A percentile compares a stretch with the other conserved stretches of the same genome.
Evolutionary conservation across 495 filamentous ascomycete genomes (phyloP).

Genomic region (Trichoderma parareesei): DNA sequence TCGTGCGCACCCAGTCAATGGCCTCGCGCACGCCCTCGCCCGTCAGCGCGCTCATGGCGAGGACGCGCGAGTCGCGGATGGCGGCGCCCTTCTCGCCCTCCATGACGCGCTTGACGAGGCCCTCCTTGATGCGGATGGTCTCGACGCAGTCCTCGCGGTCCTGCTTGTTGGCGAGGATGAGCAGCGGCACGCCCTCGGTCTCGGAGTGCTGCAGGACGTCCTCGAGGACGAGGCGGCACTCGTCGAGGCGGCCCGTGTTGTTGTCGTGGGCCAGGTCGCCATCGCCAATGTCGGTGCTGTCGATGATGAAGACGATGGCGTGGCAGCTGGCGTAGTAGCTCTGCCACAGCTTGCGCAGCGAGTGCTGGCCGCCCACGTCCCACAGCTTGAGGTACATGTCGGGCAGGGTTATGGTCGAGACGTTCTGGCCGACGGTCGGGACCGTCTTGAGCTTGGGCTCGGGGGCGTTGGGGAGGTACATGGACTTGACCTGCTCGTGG

Average conservation of each 20-base stretch:
- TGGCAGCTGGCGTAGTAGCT: slow-evolving; percentile 90
- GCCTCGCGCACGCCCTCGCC: slow-evolving; percentile 90
- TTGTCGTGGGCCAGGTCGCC: slow-evolving; percentile 53
- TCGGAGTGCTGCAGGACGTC: slow-evolving; percentile 76
- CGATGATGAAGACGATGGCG: slow-evolving; percentile 95
- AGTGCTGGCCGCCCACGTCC: slow-evolving; percentile 93
- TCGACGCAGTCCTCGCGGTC: slow-evolving; percentile 96
- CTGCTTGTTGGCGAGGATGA: slow-evolving; percentile 95
- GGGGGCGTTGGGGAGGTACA: slow-evolving; percentile 62
- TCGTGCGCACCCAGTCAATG: slow-evolving; percentile 85
- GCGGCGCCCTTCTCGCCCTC: slow-evolving; percentile 82
- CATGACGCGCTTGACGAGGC: slow-evolving; percentile 85
- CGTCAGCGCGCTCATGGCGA: slow-evolving; percentile 85
- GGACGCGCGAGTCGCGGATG: slow-evolving; percentile 79
- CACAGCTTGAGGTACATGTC: slow-evolving; percentile 97
- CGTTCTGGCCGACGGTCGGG: slow-evolving; percentile 95
- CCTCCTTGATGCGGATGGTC: slow-evolving; percentile 94
- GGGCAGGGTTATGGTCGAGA: slow-evolving; percentile 75
- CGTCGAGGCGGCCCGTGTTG: slow-evolving; percentile 61
- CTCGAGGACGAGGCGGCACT: slow-evolving; percentile 84
- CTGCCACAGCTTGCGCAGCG: slow-evolving; percentile 86
- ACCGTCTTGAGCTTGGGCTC: slow-evolving; percentile 64
- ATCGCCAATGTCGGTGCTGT: slow-evolving; percentile 85
- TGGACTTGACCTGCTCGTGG: slow-evolving; percentile 86
- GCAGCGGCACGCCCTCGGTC: slow-evolving; percentile 80